Evolutionary conservation across 208 protist genomes (phyloP), one percentile per base, ranked within the genome.

Genomic region (Trypanosoma mega): DNA sequence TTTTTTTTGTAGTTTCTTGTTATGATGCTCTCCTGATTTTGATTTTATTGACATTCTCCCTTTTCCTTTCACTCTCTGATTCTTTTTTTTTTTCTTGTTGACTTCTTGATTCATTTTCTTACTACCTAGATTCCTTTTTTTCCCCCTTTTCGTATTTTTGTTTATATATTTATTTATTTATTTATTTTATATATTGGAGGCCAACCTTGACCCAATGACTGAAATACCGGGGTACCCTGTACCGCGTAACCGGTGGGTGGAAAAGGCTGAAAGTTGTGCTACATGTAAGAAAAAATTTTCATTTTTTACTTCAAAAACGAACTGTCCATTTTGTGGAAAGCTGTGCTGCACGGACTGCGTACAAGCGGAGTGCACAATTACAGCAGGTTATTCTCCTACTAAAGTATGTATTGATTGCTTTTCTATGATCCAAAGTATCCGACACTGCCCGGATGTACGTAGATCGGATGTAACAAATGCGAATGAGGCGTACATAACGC

Each of bases 301-400:
- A 43, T 72, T 78, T 43, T 77, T 74, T 24, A 72, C 66, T 8
- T 63, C 68, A 21, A 88, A 83, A 48, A 34, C 63, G 11, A 85
- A 84, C 57, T 92, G 85, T 62, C 68, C 78, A 21, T 81, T 72
- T 51, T 92, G 85, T 50, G 78, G 78, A 1, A 69, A 71, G 20
- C 68, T 87, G 20, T 82, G 78, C 50, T 92, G 85, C 63, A 63
- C 78, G 11, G 64, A 80, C 37, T 92, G 85, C 52, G 68, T 92
- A 2, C 60, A 74, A 20, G 64, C 72, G 9, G 67, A 85, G 45
- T 76, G 66, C 45, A 54, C 63, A 5, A 53, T 91, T 30, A 39
- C 52, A 9, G 53, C 64, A 9, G 68, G 68, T 49, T 56, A 53
- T 4, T 9, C 46, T 9, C 64, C 73, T 7, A 50, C 47, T 7